Evolutionary conservation across 106 monocot species (phyloP), one percentile per base, ranked within the genome.

Genomic region (Platanthera zijinensis): DNA sequence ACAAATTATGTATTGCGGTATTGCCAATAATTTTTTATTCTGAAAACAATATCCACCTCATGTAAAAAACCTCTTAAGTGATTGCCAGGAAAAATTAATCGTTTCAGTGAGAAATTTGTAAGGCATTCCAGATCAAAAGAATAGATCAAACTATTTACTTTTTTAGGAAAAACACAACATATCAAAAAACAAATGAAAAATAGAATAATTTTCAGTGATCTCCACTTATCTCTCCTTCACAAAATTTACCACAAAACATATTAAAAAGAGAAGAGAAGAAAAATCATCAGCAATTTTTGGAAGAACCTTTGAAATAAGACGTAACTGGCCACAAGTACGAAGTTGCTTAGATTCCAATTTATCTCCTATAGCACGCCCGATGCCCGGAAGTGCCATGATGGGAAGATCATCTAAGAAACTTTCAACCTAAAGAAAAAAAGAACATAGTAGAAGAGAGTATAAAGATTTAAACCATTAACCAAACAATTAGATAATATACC

Each of bases 381-480:
- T 87, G 52, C 94, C 89, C 57, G 97, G 94, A 89, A 99, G 94
- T 69, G 83, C 83, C 64, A 53, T 77, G 67, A 99, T 73, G 22
- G 91, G 89, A 76, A 99, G 94, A 52, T 85, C 83, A 62, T 90
- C 78, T 54, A 90, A 75, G 83, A 85, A 94, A 22, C 84, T 77
- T 62, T 92, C 83, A 50, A 92, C 86, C 96, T 97, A 45, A 80
- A 81, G 10, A 64, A 57, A 75, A 77, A 22, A 63, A 67, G 50
- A 52, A 45, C 14, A 48, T 15, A 48, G 19, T 70, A 70, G 5
- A 48, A 70, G 1, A 39, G 66, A 66, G 6, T 66, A 66, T 48
- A 48, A 17, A 9, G n/a, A 48, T 70, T 70, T 70, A 70, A 47
- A 70, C 14, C 17, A 17, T 70, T 7, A 70, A 70, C 10, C 15